Evolutionary conservation across 1,284 basidiomycete genomes (phyloP).

Genomic region (Phylloporus sp.): DNA sequence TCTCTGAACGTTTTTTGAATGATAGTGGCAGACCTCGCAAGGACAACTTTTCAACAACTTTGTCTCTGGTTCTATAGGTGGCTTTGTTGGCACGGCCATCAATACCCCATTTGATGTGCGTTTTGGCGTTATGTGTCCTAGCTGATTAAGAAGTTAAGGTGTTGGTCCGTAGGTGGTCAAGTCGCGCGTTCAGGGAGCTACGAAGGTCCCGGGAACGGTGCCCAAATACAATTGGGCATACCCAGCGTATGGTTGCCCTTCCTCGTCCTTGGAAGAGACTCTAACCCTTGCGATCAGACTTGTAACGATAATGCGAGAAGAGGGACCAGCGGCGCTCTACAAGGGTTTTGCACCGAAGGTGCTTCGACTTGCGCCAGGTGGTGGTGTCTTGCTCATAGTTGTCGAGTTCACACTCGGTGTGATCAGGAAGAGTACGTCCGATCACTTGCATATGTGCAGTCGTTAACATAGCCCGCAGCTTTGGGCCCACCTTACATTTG

Average conservation of each 20-base stretch:
- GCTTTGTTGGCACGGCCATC: conserved; percentile 83
- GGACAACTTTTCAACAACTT: conserved; percentile 90
- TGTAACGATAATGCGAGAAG: conserved; percentile 84
- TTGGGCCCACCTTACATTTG: conserved; percentile 42
- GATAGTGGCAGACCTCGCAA: conserved; percentile 58
- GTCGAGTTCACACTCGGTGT: conserved; percentile 80
- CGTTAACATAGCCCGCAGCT: conserved; percentile 20
- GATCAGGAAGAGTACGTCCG: conserved; percentile 71
- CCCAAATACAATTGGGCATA: conserved; percentile 96
- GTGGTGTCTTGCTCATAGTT: conserved; percentile 92
- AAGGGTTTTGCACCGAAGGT: conserved; percentile 93
- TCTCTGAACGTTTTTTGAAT: not conserved
- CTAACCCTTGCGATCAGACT: conserved; percentile 44
- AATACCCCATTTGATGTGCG: conserved; percentile 80
- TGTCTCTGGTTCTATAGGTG: conserved; percentile 87
- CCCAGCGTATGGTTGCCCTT: conserved; percentile 54
- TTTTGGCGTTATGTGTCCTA: conserved; percentile 5
- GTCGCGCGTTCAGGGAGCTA: conserved; percentile 88
- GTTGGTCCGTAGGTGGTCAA: conserved; percentile 74
- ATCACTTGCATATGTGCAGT: not conserved
- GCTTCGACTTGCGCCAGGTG: conserved; percentile 89
- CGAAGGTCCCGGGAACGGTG: conserved; percentile 63
- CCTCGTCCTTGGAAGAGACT: not conserved
- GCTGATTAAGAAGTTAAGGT: conserved; percentile 1
- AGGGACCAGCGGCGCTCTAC: conserved; percentile 90